Evolutionary conservation across 225 moss, liverwort and hornwort genomes (phyloP).

Genomic region (Thuidium tamariscinum): DNA sequence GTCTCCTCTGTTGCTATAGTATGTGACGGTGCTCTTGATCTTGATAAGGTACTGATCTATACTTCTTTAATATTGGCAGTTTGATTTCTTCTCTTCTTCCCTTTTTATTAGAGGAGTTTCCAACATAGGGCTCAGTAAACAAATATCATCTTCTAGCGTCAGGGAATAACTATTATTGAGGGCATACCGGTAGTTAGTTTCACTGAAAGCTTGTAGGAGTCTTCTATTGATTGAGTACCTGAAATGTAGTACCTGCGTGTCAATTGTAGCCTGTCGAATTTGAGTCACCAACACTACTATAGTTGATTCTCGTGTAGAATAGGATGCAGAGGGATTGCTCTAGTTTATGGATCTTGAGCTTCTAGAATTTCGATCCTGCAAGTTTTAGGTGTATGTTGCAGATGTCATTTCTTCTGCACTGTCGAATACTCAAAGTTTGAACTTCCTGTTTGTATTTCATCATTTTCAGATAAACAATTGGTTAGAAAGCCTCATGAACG

Average conservation of each 20-base stretch:
- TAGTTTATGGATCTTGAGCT: not conserved
- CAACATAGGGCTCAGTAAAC: not conserved
- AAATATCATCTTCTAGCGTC: not conserved
- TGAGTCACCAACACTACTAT: not conserved
- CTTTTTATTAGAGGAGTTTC: not conserved
- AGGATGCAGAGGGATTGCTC: not conserved
- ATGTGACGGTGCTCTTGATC: constrained; percentile 77
- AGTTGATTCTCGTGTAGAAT: not conserved
- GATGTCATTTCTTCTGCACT: not conserved
- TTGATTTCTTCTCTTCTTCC: not conserved
- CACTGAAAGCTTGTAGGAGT: not conserved
- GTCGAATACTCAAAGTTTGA: not conserved
- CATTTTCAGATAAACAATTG: constrained; percentile 63
- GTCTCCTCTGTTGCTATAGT: constrained; percentile 92
- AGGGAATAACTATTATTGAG: not conserved
- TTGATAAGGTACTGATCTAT: constrained; percentile 58
- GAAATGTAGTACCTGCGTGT: not conserved
- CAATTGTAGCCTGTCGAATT: not conserved
- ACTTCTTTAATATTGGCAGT: not conserved
- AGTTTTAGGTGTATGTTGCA: not conserved
- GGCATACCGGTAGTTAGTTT: not conserved
- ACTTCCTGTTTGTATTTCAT: not conserved
- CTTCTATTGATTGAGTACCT: not conserved
- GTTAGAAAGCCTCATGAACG: constrained; percentile 73
- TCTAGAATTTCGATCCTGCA: not conserved